Conservation (phyloP, 2,329 filamentous ascomycete species). For the Cryphonectria naterciae region DNA sequence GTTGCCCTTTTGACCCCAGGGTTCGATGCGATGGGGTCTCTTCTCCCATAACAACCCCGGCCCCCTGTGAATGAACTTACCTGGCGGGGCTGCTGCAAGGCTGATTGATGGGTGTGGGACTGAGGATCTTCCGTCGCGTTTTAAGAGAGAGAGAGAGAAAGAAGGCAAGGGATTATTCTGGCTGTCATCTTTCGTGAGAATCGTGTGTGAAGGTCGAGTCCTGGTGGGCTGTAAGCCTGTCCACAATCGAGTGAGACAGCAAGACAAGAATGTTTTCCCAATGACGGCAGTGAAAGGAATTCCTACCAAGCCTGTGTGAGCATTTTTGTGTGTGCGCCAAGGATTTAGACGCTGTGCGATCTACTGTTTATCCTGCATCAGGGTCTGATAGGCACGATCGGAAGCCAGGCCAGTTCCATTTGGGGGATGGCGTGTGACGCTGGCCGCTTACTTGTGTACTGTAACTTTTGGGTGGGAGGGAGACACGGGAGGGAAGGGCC, state of each 20-base stretch:
- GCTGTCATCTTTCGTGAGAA: background rate
- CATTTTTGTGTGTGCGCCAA: background rate
- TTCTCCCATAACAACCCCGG: background rate
- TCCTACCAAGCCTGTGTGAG: background rate
- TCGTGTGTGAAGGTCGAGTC: background rate
- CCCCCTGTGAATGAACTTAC: background rate
- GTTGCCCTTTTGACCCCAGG: background rate
- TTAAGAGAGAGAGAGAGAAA: background rate
- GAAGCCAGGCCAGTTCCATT: constrained; percentile 3
- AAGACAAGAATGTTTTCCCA: background rate
- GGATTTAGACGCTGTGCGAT: constrained; percentile 5
- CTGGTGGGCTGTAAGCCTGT: background rate
- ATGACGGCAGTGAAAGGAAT: background rate
- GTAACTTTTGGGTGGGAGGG: background rate
- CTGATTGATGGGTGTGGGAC: background rate
- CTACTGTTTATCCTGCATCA: background rate
- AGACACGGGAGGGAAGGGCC: background rate
- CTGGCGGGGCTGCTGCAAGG: constrained; percentile 4
- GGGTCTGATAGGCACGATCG: constrained; percentile 3
- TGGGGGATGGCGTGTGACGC: constrained; percentile 8
- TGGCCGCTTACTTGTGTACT: background rate
- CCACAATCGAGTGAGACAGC: background rate
- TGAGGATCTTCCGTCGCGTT: background rate
- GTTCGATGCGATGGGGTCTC: background rate
- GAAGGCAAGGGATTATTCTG: background rate